Conservation (phyloP, 768 basidiomycete genomes). For the Boletus rufocinnamomeus region DNA sequence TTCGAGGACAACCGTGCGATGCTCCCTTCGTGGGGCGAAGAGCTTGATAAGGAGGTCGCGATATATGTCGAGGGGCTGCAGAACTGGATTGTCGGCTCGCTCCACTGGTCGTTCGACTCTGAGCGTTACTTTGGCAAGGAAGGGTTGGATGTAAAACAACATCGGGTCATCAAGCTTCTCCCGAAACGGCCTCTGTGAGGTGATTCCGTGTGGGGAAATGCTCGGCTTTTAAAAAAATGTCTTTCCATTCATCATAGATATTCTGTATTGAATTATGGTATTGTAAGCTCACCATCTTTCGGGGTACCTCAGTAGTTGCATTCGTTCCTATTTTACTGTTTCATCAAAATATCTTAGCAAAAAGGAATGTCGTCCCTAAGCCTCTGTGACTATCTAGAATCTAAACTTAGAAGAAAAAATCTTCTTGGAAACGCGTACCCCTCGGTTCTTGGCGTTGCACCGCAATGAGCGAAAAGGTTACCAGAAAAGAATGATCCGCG, state of each 20-base stretch:
- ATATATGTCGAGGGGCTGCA: slow-evolving; percentile 64
- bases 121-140: slow-evolving; percentile 67
- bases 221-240: background rate
- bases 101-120: slow-evolving; percentile 74
- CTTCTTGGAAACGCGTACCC: background rate
- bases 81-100: slow-evolving; percentile 70
- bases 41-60: slow-evolving; percentile 58
- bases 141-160: slow-evolving; percentile 55
- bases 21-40: slow-evolving; percentile 64
- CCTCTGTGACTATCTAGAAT: slow-evolving; percentile 6
- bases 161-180: slow-evolving; percentile 53
- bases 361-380: background rate
- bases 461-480: background rate
- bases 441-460: background rate
- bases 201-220: background rate
- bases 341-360: slow-evolving; percentile 9
- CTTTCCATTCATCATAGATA: slow-evolving; percentile 12
- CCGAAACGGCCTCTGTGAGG: slow-evolving; percentile 36
- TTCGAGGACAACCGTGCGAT: slow-evolving; percentile 49
- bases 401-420: background rate
- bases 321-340: slow-evolving; percentile 17
- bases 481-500: background rate
- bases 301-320: background rate
- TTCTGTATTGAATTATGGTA: slow-evolving; percentile 9
- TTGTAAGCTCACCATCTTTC: slow-evolving; percentile 2